These are phyloP conservation scores for Lactarius vividus DNA, from an alignment of 768 basidiomycete genomes.

Conservation along the genomic window DNA sequence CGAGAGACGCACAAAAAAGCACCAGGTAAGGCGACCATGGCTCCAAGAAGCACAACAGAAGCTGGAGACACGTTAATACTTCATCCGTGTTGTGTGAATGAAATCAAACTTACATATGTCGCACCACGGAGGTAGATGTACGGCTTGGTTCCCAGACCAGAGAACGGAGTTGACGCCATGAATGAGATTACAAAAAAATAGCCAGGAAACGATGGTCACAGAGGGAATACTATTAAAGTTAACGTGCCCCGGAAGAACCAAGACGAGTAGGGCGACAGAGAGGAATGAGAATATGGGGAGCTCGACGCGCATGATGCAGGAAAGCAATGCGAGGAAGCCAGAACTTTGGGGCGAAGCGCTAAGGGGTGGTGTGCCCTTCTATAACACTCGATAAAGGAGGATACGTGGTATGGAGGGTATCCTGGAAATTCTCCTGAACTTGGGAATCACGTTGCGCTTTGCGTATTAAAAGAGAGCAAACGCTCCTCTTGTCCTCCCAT, in stretches of 20 bases:
- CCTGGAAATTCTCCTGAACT: not conserved
- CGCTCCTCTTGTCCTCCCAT: not conserved
- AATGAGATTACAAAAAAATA: slow-evolving; percentile 31
- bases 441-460: not conserved
- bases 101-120: slow-evolving; percentile 38
- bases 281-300: slow-evolving; percentile 27
- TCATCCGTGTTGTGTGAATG: not conserved
- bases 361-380: not conserved
- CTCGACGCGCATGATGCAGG: slow-evolving; percentile 21
- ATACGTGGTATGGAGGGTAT: slow-evolving; percentile 3
- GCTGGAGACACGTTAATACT: slow-evolving; percentile 14
- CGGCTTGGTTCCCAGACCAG: slow-evolving; percentile 35
- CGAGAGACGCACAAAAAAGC: slow-evolving; percentile 26
- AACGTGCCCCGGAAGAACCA: slow-evolving; percentile 26
- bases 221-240: slow-evolving; percentile 21
- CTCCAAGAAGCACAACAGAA: slow-evolving; percentile 25
- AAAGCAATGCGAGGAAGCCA: not conserved
- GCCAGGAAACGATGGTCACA: slow-evolving; percentile 29
- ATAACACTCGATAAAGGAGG: not conserved
- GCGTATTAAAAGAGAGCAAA: slow-evolving; percentile 3
- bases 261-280: slow-evolving; percentile 12
- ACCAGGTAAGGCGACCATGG: slow-evolving; percentile 27
- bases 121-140: slow-evolving; percentile 37
- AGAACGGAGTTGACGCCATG: slow-evolving; percentile 35
- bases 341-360: slow-evolving; percentile 14